Evolutionary conservation across 768 basidiomycete genomes (phyloP).

Genomic region (Saitozyma sp.): DNA sequence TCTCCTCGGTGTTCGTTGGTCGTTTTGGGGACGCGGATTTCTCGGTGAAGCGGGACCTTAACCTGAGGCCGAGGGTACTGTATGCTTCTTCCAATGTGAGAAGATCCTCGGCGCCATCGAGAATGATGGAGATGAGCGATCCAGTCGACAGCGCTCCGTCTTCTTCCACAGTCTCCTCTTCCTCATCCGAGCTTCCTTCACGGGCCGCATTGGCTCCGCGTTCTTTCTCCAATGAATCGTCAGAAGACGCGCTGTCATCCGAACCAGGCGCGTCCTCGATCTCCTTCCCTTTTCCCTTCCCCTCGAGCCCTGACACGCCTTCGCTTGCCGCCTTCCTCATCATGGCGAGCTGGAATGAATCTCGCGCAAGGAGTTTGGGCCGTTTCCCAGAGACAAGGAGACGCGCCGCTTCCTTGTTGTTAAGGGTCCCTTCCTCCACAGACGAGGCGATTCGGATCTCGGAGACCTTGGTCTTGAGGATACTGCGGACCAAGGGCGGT

Average conservation of each 20-base stretch:
- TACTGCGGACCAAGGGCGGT: conserved; percentile 16
- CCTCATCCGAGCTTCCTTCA: conserved; percentile 23
- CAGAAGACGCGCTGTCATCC: conserved; percentile 25
- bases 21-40: conserved; percentile 2
- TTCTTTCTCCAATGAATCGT: conserved; percentile 4
- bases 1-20: conserved; percentile 1
- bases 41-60: conserved; percentile 20
- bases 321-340: conserved; percentile 25
- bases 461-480: conserved; percentile 27
- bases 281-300: conserved; percentile 18
- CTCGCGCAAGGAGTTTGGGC: conserved; percentile 32
- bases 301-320: not conserved
- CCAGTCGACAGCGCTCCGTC: conserved; percentile 29
- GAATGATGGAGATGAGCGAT: conserved; percentile 45
- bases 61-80: conserved; percentile 29
- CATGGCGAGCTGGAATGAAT: conserved; percentile 40
- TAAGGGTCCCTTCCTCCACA: conserved; percentile 46
- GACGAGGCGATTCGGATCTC: conserved; percentile 41
- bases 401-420: conserved; percentile 48
- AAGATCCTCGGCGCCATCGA: conserved; percentile 46
- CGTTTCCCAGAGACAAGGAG: conserved; percentile 36
- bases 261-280: conserved; percentile 25
- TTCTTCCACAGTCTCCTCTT: conserved; percentile 31
- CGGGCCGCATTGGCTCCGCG: conserved; percentile 3
- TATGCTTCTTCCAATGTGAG: conserved; percentile 52